Conservation (phyloP, 73 alveolate species). For the Paramecium bursaria region DNA sequence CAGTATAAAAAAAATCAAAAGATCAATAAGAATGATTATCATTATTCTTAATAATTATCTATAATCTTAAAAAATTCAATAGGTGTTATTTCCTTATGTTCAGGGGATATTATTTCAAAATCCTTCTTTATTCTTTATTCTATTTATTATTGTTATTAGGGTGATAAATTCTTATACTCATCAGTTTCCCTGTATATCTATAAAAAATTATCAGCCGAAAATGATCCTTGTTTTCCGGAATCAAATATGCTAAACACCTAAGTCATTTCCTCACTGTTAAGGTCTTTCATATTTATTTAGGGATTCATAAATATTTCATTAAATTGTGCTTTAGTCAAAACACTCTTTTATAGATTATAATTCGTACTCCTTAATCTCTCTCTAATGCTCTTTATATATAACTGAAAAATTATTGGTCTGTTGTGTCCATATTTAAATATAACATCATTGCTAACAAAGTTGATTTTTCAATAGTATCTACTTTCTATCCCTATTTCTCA, state of each 20-base stretch:
- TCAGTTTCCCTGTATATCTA: constrained; percentile 10
- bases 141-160: neutral
- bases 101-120: constrained; percentile 42
- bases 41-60: no score
- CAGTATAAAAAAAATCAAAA: constrained; percentile 10
- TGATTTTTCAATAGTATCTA: constrained; percentile 40
- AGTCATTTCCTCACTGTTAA: constrained; percentile 43
- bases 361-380: constrained; percentile 4
- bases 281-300: constrained; percentile 32
- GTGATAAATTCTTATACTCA: neutral
- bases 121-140: constrained; percentile 58
- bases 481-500: constrained; percentile 25
- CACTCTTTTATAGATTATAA: neutral
- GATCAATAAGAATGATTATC: constrained; percentile 48
- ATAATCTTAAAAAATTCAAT: constrained; percentile 52
- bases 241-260: constrained; percentile 48
- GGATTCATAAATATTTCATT: constrained; percentile 32
- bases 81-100: constrained; percentile 56
- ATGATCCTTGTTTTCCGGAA: constrained; percentile 36
- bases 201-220: constrained; percentile 36
- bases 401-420: constrained; percentile 48
- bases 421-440: constrained; percentile 22
- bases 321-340: constrained; percentile 1
- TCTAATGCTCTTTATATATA: constrained; percentile 39
- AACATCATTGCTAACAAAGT: constrained; percentile 30